These are phyloP conservation scores for Penicillium cosmopolitanum DNA, from an alignment of 495 filamentous ascomycete genomes.

Conservation along the genomic window DNA sequence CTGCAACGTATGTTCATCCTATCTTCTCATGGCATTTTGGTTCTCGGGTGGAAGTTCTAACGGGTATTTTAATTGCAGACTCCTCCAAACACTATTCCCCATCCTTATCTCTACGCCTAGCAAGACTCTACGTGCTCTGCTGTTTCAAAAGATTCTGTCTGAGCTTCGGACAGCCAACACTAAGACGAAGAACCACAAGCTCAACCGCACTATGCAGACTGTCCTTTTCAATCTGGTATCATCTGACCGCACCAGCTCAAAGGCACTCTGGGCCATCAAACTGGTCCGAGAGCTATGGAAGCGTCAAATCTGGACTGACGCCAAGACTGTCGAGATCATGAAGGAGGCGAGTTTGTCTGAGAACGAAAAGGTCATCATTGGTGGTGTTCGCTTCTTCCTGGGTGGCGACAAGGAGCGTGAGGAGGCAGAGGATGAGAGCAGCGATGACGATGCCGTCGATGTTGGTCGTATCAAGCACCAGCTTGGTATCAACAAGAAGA, in stretches of 20 bases:
- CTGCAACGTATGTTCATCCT: constrained; percentile 56
- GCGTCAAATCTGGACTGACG: constrained; percentile 84
- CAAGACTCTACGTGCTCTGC: constrained; percentile 79
- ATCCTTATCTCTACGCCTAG: constrained; percentile 85
- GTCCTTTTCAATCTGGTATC: constrained; percentile 89
- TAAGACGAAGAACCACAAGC: constrained; percentile 83
- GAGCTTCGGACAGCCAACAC: constrained; percentile 85
- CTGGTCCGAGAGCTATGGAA: constrained; percentile 87
- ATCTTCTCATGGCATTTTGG: not conserved
- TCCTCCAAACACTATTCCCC: constrained; percentile 89
- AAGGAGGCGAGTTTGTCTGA: constrained; percentile 82
- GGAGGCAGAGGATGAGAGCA: constrained; percentile 85
- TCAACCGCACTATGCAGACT: constrained; percentile 91
- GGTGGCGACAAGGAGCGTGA: constrained; percentile 94
- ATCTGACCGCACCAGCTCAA: constrained; percentile 78
- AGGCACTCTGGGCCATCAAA: constrained; percentile 93
- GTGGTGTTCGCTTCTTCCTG: constrained; percentile 91
- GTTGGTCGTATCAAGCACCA: constrained; percentile 82
- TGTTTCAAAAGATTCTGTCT: constrained; percentile 89
- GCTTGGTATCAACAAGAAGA: constrained; percentile 92
- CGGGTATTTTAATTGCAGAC: constrained; percentile 31
- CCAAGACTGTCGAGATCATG: constrained; percentile 91
- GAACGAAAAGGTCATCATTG: constrained; percentile 86
- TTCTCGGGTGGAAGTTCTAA: not conserved
- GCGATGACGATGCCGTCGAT: constrained; percentile 77